Evolutionary conservation across 768 basidiomycete species (phyloP).

Genomic region (Termitomyces sp.): DNA sequence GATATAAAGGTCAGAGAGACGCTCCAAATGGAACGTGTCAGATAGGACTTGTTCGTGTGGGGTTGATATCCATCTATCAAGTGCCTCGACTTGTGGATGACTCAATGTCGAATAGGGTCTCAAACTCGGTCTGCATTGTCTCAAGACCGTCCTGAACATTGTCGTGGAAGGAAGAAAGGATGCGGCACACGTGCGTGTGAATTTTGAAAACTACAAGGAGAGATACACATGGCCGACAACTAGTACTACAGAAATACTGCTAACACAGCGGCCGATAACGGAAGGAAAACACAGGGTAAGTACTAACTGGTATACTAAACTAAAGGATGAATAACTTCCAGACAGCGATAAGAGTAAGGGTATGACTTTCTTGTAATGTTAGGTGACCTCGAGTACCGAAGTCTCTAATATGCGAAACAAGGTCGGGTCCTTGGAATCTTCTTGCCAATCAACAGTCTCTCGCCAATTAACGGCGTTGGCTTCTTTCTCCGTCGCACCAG

Average conservation of each 20-base stretch:
- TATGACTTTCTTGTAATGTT: neutral
- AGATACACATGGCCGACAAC: slow-evolving; percentile 1
- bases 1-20: slow-evolving; percentile 56
- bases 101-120: slow-evolving; percentile 10
- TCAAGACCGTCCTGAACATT: slow-evolving; percentile 12
- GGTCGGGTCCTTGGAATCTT: slow-evolving; percentile 67
- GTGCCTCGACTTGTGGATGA: slow-evolving; percentile 16
- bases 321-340: slow-evolving; percentile 6
- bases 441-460: slow-evolving; percentile 74
- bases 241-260: slow-evolving; percentile 10
- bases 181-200: neutral
- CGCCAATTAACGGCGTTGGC: slow-evolving; percentile 80
- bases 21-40: slow-evolving; percentile 51
- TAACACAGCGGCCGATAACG: neutral
- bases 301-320: slow-evolving; percentile 7
- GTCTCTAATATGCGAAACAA: slow-evolving; percentile 79
- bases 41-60: slow-evolving; percentile 38
- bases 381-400: slow-evolving; percentile 69
- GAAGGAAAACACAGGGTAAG: slow-evolving; percentile 2
- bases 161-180: slow-evolving; percentile 1
- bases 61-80: slow-evolving; percentile 49
- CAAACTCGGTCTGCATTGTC: slow-evolving; percentile 6
- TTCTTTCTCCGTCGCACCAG: slow-evolving; percentile 81
- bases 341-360: neutral
- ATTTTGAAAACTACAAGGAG: neutral